Conservation (phyloP, 306 rosid species). For the Chamaecrista fasciculata region DNA sequence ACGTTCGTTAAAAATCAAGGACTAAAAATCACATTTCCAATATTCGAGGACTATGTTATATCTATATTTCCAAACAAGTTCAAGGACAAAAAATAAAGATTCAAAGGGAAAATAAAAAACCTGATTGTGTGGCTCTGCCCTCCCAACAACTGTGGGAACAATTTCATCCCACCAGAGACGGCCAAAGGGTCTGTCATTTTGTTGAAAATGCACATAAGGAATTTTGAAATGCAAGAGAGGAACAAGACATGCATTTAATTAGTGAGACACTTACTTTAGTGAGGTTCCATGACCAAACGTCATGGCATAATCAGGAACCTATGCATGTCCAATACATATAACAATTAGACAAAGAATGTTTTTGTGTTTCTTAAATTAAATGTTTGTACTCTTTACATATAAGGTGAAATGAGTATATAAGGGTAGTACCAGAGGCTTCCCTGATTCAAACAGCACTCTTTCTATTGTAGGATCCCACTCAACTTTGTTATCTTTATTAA, state of each 20-base stretch:
- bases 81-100: no score
- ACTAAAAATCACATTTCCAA: no score
- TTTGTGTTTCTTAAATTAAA: slow-evolving; percentile 1
- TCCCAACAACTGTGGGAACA: slow-evolving; percentile 41
- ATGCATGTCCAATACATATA: background rate
- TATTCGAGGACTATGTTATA: no score
- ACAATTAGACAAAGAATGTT: background rate
- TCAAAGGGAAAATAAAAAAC: background rate
- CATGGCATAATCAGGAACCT: slow-evolving; percentile 48
- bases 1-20: no score
- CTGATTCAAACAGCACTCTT: slow-evolving; percentile 34
- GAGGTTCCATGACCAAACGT: slow-evolving; percentile 40
- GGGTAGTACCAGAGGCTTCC: slow-evolving; percentile 44
- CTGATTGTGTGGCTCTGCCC: slow-evolving; percentile 48
- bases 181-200: slow-evolving; percentile 37
- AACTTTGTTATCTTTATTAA: slow-evolving; percentile 31
- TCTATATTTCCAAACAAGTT: no score
- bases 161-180: slow-evolving; percentile 52
- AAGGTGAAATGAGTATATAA: no score
- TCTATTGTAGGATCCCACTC: slow-evolving; percentile 45
- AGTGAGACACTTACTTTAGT: background rate
- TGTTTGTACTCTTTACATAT: no score
- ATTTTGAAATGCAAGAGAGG: background rate
- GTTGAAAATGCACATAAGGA: background rate
- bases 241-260: background rate